A percentile compares a stretch with the other conserved stretches of the same genome.
Evolutionary conservation across 2,329 filamentous ascomycete species (phyloP).

Genomic region (Neurospora sp.): DNA sequence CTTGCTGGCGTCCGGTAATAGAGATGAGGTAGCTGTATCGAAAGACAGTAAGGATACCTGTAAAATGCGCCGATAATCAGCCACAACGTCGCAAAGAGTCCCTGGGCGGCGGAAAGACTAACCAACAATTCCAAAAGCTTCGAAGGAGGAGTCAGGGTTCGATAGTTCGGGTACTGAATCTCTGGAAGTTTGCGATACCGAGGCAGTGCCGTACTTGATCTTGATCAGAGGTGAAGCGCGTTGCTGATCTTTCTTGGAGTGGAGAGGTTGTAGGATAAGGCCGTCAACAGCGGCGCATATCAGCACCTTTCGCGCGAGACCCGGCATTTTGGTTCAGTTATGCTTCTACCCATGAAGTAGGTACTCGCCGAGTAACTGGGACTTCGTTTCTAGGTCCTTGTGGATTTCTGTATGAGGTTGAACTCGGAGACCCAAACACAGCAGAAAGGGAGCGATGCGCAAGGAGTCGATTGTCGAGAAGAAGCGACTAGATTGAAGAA

Average conservation of each 20-base stretch:
- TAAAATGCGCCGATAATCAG: slow-evolving; percentile 8
- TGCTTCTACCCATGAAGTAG: background rate
- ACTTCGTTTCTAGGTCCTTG: background rate
- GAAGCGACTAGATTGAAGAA: background rate
- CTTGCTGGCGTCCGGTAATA: slow-evolving; percentile 77
- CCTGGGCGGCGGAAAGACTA: slow-evolving; percentile 2
- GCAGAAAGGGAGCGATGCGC: background rate
- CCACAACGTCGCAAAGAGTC: background rate
- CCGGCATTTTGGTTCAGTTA: slow-evolving; percentile 48
- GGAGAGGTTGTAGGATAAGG: slow-evolving; percentile 66
- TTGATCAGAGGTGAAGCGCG: slow-evolving; percentile 45
- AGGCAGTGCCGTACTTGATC: slow-evolving; percentile 59
- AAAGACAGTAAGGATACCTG: slow-evolving; percentile 78
- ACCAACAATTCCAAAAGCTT: slow-evolving; percentile 53
- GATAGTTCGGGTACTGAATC: slow-evolving; percentile 36
- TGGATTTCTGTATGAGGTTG: background rate
- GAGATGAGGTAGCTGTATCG: slow-evolving; percentile 76
- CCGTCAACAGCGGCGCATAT: slow-evolving; percentile 77
- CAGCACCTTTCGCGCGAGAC: slow-evolving; percentile 67
- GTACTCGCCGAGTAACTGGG: background rate
- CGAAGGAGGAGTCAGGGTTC: slow-evolving; percentile 41
- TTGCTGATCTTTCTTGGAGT: slow-evolving; percentile 50
- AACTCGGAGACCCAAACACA: background rate
- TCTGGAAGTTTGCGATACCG: slow-evolving; percentile 33
- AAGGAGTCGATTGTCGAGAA: background rate